phyloP scores from a whole-genome alignment of 805 yeast species.

The Saturnispora zaruensis region DNA sequence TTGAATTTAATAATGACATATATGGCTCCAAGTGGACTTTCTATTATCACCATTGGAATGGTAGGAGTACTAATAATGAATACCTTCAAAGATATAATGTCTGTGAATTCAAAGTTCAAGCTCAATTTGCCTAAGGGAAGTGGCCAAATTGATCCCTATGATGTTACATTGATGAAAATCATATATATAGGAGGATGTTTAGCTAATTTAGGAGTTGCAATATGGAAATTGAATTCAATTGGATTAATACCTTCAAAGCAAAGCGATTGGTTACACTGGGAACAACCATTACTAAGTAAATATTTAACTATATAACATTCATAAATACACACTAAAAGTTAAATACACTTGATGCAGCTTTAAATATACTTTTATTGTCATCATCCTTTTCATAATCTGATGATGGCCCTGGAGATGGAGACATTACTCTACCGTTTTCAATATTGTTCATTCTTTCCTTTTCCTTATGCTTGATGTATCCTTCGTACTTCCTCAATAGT shows the following conservation, averaged over 20 bases:
- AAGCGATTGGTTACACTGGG: conserved; percentile 94
- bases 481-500: conserved; percentile 47
- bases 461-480: conserved; percentile 17
- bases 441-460: conserved; percentile 7
- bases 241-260: conserved; percentile 81
- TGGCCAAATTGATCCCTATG: conserved; percentile 16
- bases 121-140: conserved; percentile 14
- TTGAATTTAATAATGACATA: conserved; percentile 87
- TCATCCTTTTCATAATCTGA: conserved; percentile 8
- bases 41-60: conserved; percentile 86
- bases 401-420: background rate
- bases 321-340: conserved; percentile 2
- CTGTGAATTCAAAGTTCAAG: conserved; percentile 47
- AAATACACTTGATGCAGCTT: conserved; percentile 17
- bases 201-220: conserved; percentile 60
- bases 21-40: conserved; percentile 86
- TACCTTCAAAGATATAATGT: conserved; percentile 65
- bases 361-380: conserved; percentile 22
- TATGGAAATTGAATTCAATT: conserved; percentile 80
- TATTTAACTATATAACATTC: conserved; percentile 13
- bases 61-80: conserved; percentile 73
- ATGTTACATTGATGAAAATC: conserved; percentile 20
- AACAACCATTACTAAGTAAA: conserved; percentile 31
- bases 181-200: conserved; percentile 33
- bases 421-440: background rate